Base-by-base conservation (phyloP, 352 stramenopile species). In the Pythium dissotocum region DNA sequence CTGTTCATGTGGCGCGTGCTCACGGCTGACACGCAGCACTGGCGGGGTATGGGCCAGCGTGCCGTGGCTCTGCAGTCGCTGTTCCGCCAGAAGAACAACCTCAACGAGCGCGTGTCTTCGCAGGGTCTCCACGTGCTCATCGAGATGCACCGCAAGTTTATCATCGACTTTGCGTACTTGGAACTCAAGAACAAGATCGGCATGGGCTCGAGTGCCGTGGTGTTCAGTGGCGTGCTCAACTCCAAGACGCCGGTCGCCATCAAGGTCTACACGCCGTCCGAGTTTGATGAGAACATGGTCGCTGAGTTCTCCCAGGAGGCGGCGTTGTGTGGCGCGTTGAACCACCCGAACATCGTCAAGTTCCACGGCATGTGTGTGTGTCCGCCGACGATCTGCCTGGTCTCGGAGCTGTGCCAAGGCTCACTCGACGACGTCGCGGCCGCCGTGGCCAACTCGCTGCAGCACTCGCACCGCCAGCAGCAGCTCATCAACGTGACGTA, bases 281-380 rank as follows among this genome's bases (percentile, higher is more conserved):
- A 75, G 33, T 70, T 90, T 36, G 70, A 60, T 0, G 76, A 87
- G 28, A 73, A 79, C 7, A 75, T 67, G 4, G 67, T 89, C 40
- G 65, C 73, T 1, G 62, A 52, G 26, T 88, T 88, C 57, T 78
- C 73, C 5, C 21, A 24, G 21, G 21, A 24, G 21, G 21, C 21
- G 21, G 21, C 21, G 21, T 24, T 24, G 21, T 24, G 21, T 24
- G 21, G 21, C 21, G 21, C 21, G 21, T 24, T 24, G 21, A 24
- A 87, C 32, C 85, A 93, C 46, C 80, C 86, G 2, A 94, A 94
- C 67, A 84, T 94, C 38, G 80, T 90, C 58, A 81, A 77, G 58
- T 94, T 94, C 69, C 87, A 89, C 38, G 85, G 83, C n/a, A 88
- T 93, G 79, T 93, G 85, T 46, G 78, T 93, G 12, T 86, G 71